These are phyloP conservation scores for Mycogone perniciosa DNA, from an alignment of 2,329 filamentous ascomycete species.

Conservation along the genomic window DNA sequence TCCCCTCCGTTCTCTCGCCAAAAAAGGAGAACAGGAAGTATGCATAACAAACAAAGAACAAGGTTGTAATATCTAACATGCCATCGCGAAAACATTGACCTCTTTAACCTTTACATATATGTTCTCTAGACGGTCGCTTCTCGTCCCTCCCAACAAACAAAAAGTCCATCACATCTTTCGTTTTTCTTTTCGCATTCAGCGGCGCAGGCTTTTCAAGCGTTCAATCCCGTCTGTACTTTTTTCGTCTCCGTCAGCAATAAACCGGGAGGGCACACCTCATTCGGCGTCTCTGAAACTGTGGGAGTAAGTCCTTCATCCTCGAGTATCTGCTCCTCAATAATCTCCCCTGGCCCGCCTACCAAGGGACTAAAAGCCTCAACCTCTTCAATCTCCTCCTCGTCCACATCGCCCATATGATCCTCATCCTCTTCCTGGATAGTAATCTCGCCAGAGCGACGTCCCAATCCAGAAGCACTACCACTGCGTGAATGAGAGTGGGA, in stretches of 20 bases:
- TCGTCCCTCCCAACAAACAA: neutral
- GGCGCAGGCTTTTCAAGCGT: too few species aligned
- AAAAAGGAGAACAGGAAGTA: neutral
- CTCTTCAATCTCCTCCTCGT: conserved; percentile 47
- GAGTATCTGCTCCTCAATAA: conserved; percentile 41
- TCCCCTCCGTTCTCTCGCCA: neutral
- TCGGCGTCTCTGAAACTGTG: neutral
- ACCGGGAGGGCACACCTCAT: neutral
- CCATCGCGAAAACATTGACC: too few species aligned
- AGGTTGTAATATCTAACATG: neutral
- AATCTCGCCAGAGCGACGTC: conserved; percentile 65
- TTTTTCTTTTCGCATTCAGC: neutral
- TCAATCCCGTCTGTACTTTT: too few species aligned
- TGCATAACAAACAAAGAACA: neutral
- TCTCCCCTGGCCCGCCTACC: conserved; percentile 36
- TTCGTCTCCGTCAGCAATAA: neutral
- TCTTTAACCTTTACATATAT: too few species aligned
- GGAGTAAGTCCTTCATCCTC: conserved; percentile 32
- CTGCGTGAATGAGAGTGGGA: conserved; percentile 48
- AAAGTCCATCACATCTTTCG: neutral
- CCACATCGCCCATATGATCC: conserved; percentile 36
- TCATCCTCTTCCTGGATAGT: conserved; percentile 64
- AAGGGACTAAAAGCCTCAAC: conserved; percentile 54
- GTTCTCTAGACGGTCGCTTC: too few species aligned
- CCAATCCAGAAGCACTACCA: conserved; percentile 57